Conservation (phyloP, 768 basidiomycete genomes). For the Cystofilobasidium capitatum region DNA sequence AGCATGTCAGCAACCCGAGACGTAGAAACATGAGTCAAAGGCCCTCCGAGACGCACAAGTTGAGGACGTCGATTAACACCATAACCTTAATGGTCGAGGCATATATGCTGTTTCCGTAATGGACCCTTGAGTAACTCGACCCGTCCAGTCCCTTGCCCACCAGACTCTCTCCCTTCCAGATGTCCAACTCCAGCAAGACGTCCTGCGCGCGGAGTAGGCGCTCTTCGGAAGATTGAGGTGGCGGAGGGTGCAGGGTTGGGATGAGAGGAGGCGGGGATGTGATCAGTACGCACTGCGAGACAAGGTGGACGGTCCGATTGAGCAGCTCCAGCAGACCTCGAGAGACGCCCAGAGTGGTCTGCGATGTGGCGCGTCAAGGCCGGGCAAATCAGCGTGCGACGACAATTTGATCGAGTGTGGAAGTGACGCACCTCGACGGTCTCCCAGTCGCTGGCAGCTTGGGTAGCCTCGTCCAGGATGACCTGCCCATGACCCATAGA, state of each 20-base stretch:
- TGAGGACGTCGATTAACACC: not conserved
- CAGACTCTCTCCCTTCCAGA: slow-evolving; percentile 3
- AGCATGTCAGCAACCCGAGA: no score
- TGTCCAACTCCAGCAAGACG: slow-evolving; percentile 1
- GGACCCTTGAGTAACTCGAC: no score
- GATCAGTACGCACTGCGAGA: not conserved
- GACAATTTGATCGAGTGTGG: no score
- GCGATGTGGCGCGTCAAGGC: no score
- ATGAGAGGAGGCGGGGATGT: no score
- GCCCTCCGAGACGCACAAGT: no score
- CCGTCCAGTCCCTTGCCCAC: not conserved
- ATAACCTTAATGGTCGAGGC: not conserved
- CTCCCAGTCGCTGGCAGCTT: slow-evolving; percentile 7
- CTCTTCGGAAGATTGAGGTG: not conserved
- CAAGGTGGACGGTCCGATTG: not conserved
- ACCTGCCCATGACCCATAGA: not conserved
- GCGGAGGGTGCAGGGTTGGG: not conserved
- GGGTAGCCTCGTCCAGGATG: not conserved
- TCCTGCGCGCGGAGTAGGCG: not conserved
- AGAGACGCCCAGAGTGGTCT: slow-evolving; percentile 8
- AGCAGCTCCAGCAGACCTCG: slow-evolving; percentile 6
- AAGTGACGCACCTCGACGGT: not conserved
- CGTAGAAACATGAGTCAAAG: no score
- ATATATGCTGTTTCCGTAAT: slow-evolving; percentile 1
- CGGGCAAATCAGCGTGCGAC: no score